phyloP scores from a whole-genome alignment of 257 asterid genomes.

The Pogostemon cablin region DNA sequence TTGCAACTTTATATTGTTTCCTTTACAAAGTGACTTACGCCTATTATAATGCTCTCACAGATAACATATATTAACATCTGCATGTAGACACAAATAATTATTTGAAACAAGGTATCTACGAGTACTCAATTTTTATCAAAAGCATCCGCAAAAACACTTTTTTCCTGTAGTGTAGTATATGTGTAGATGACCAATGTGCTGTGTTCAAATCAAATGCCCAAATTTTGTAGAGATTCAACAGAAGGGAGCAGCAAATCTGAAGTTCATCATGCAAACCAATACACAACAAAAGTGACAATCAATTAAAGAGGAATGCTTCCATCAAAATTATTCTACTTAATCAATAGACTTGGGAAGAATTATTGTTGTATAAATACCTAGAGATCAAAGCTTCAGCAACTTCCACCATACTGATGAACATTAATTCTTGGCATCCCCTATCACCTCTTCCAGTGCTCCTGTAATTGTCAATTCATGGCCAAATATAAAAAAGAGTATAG shows the following conservation, averaged over 20 bases:
- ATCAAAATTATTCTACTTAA: neutral
- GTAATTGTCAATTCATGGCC: neutral
- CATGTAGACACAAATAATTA: no score
- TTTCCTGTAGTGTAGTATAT: no score
- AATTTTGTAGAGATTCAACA: neutral
- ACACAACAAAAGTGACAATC: neutral
- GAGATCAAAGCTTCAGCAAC: neutral
- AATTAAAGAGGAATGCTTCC: neutral
- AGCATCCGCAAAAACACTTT: no score
- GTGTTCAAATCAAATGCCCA: neutral
- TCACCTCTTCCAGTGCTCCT: conserved; percentile 15
- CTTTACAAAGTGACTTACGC: no score
- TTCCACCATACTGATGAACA: neutral
- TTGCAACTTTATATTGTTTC: no score
- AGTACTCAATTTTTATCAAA: no score
- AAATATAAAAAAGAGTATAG: conserved; percentile 1
- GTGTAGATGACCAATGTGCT: neutral
- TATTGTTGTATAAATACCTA: neutral
- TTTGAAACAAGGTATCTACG: no score
- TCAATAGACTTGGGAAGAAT: neutral
- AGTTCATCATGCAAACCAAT: neutral
- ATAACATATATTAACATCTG: no score
- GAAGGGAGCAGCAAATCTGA: neutral
- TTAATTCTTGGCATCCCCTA: conserved; percentile 7
- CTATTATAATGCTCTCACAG: no score